phyloP scores from a whole-genome alignment of 164 flowering plant species.

The Vitis amurensis region DNA sequence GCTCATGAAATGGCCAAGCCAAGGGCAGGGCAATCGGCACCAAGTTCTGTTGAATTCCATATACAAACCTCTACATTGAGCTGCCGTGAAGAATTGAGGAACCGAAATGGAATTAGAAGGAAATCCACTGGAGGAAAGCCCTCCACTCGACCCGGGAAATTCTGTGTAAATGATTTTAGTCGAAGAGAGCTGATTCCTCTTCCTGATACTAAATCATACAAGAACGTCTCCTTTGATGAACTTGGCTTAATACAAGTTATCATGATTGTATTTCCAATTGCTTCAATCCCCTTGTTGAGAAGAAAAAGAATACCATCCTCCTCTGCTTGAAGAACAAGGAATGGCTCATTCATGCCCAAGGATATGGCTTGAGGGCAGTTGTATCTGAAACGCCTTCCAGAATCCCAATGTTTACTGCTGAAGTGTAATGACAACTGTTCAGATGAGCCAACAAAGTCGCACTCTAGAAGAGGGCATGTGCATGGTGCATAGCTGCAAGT shows the following conservation, averaged over 20 bases:
- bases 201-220: slow-evolving; percentile 46
- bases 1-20: too few relatives aligned
- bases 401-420: slow-evolving; percentile 53
- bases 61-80: slow-evolving; percentile 58
- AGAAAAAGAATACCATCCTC: slow-evolving; percentile 61
- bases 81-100: slow-evolving; percentile 28
- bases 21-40: slow-evolving; percentile 5
- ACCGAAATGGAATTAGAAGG: slow-evolving; percentile 49
- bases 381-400: slow-evolving; percentile 47
- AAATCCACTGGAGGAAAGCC: slow-evolving; percentile 40
- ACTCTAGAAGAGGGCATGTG: slow-evolving; percentile 50
- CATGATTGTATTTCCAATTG: slow-evolving; percentile 43
- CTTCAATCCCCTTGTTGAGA: slow-evolving; percentile 41
- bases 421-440: slow-evolving; percentile 54
- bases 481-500: slow-evolving; percentile 48
- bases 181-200: slow-evolving; percentile 48
- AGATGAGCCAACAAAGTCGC: slow-evolving; percentile 49
- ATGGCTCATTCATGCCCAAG: slow-evolving; percentile 30
- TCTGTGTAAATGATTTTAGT: slow-evolving; percentile 45
- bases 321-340: slow-evolving; percentile 53
- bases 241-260: slow-evolving; percentile 39
- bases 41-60: slow-evolving; percentile 32
- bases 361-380: slow-evolving; percentile 42
- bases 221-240: slow-evolving; percentile 36
- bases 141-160: slow-evolving; percentile 33